Base-by-base conservation (phyloP, 176 grass and related monocot species). In the barley (Hordeum vulgare) region DNA sequence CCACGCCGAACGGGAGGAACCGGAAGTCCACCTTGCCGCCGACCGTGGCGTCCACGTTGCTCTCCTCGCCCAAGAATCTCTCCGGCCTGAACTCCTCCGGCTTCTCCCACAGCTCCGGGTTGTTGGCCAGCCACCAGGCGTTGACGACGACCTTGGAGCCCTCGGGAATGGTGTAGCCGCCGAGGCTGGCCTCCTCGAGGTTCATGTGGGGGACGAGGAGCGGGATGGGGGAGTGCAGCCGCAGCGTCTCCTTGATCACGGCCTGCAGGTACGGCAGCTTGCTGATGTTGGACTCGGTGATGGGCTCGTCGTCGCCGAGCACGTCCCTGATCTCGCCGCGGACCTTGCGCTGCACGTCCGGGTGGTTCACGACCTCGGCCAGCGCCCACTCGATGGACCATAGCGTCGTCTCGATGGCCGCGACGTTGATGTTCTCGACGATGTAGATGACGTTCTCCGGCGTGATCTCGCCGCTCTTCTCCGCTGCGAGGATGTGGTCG, bases 121-220 rank as follows among this genome's bases (percentile, higher is more conserved):
- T 84, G 84, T 97, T 97, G 28, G 85, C 94, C 8, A 94, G 87
- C 81, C 88, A 97, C 94, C 91, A 97, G 7, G 94, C 94, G 31
- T 97, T 97, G 45, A 97, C 91, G 3, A 97, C 82, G 18, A 97
- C 89, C 85, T 97, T 97, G 87, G 91, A 94, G 14, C 93, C 94
- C 9, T 84, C 86, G 78, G 91, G 85, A 47, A 97, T 90, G 75
- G 89, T 81, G 75, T 76, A 92, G 3, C 91, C 91, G 41, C 74
- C 51, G 21, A 97, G 94, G 80, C 85, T 92, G 14, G 89, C 94
- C 75, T 92, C 89, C 80, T 89, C 81, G 42, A 97, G 91, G 88
- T 97, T 94, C 94, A 97, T 97, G 89, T 97, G 94, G 29, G 94
- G 91, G 42, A 97, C 91, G 40, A 97, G 91, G 14, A 97, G 91